phyloP scores from a whole-genome alignment of 441 rosid species.

The Erysimum cheiri region DNA sequence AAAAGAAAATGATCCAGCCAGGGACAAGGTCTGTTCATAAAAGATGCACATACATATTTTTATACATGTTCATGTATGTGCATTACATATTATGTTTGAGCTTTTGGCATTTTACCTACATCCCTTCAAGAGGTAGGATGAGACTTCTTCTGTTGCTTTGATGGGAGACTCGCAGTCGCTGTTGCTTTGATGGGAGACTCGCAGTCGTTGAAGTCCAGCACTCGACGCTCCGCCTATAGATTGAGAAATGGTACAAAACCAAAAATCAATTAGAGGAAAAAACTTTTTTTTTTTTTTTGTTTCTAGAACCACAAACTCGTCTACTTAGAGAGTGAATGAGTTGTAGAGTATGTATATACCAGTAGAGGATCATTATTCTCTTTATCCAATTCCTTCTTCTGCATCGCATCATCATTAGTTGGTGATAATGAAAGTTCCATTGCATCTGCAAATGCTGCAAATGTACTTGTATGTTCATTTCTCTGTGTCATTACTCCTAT shows the following conservation, averaged over 20 bases:
- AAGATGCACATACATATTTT: constrained; percentile 36
- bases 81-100: constrained; percentile 26
- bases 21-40: constrained; percentile 26
- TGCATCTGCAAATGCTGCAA: constrained; percentile 73
- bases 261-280: neutral
- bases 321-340: neutral
- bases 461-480: constrained; percentile 70
- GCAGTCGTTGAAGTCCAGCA: constrained; percentile 91
- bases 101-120: constrained; percentile 34
- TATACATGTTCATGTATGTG: constrained; percentile 38
- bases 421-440: constrained; percentile 58
- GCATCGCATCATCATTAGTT: constrained; percentile 63
- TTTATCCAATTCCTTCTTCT: constrained; percentile 51
- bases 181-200: too few species aligned
- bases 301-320: neutral
- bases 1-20: constrained; percentile 4
- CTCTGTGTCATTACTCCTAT: constrained; percentile 81
- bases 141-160: constrained; percentile 51
- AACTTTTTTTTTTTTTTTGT: neutral
- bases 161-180: constrained; percentile 84
- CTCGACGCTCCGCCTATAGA: constrained; percentile 73
- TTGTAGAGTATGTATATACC: constrained; percentile 28
- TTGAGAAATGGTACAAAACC: constrained; percentile 9
- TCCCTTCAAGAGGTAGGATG: constrained; percentile 32
- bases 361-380: constrained; percentile 46